A percentile compares a stretch with the other conserved stretches of the same genome.
Evolutionary conservation across 108 stramenopile species (phyloP).

Genomic region (Skeletonema tropicum): DNA sequence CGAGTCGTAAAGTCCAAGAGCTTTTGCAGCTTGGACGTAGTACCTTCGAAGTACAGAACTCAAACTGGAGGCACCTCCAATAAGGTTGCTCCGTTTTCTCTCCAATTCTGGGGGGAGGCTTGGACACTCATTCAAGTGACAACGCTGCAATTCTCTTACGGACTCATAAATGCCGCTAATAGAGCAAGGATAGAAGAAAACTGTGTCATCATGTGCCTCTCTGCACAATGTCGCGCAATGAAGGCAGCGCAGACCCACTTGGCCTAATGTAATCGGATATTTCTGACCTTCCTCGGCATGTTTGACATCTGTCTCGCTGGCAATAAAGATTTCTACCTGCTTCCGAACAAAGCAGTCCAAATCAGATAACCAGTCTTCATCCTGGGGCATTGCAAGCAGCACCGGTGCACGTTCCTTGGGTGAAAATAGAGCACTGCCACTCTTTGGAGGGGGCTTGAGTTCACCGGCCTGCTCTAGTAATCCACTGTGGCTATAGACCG

Average conservation of each 20-base stretch:
- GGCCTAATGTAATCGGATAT: constrained; percentile 63
- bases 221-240: constrained; percentile 59
- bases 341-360: constrained; percentile 79
- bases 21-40: constrained; percentile 77
- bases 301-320: constrained; percentile 64
- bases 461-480: background rate
- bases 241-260: constrained; percentile 85
- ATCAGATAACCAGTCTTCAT: constrained; percentile 87
- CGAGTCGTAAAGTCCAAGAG: constrained; percentile 77
- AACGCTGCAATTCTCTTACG: constrained; percentile 79
- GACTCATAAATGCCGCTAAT: constrained; percentile 83
- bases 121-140: constrained; percentile 74
- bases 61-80: constrained; percentile 66
- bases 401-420: constrained; percentile 20
- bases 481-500: background rate
- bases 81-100: constrained; percentile 41
- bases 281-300: constrained; percentile 50
- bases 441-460: background rate
- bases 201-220: constrained; percentile 55
- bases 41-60: constrained; percentile 83
- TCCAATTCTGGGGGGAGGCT: constrained; percentile 58
- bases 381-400: constrained; percentile 80
- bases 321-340: constrained; percentile 82
- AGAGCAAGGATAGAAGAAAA: constrained; percentile 76
- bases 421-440: background rate